Evolutionary conservation across 306 rosid genomes (phyloP), one percentile per base, ranked within the genome.

Genomic region (Aeschynomene evenia): DNA sequence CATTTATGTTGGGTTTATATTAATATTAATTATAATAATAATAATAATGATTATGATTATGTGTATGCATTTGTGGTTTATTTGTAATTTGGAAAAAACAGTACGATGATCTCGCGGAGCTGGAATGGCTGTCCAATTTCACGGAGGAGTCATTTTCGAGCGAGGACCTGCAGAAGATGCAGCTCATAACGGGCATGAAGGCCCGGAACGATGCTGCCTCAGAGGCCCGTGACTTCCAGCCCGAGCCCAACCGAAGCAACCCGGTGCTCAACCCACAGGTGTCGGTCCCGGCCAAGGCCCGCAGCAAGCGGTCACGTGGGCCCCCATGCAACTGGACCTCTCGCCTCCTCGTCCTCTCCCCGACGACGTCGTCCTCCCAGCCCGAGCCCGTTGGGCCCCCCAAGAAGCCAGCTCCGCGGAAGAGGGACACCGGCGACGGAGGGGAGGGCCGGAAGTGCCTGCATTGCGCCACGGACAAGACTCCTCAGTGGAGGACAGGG

Each of bases 401-500:
- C 1, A 88, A 82, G 74, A 88, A 88, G 28, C 29, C 85, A 0
- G 53, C 33, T 0, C 62, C 77, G 5, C 63, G 87, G 85, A 88
- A 75, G 71, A 93, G 85, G 76, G 96, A 89, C 4, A n/a, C 0
- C 9, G 31, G 18, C 2, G 91, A 85, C 0, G 82, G 64, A 2
- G 75, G 66, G 0, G 97, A 90, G 7, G 92, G 95, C 0, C 72
- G 99, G 9, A 85, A 69, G 75, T 94, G 99, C 31, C 80, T 81
- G 84, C 99, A 95, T 77, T 95, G 99, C 45, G 89, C 89, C 0
- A 91, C 99, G 0, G 97, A 95, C 54, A 91, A 87, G 79, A 95
- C 98, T 11, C 98, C 98, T 0, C 98, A 92, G 71, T 92, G 96
- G 98, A 73, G 98, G 31, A 92, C 98, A 0, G 98, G 98, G 4